Percentiles rank a stretch among this genome's conserved stretches.
These are phyloP conservation scores for Arthrobotrys sinensis DNA, from an alignment of 2,329 filamentous ascomycete species.

Conservation along the genomic window DNA sequence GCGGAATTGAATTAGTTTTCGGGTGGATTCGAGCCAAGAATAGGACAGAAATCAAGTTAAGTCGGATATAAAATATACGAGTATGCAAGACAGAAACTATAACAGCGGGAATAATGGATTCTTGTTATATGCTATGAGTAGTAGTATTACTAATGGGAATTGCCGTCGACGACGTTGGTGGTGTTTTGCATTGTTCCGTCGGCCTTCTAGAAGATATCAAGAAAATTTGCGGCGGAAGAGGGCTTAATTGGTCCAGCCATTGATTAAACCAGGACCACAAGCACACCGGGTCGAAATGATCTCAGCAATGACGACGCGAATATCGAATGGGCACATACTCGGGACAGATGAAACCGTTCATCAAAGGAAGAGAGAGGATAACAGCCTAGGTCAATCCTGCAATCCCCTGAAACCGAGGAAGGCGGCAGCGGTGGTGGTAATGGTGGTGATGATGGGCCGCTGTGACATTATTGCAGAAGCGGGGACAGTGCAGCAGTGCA, in stretches of 20 bases:
- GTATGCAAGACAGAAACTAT: background rate
- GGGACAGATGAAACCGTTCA: constrained; percentile 13
- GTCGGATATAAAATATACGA: background rate
- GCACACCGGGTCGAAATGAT: constrained; percentile 25
- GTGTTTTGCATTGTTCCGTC: constrained; percentile 41
- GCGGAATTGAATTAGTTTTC: constrained; percentile 16
- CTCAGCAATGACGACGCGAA: constrained; percentile 21
- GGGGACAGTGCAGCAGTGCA: constrained; percentile 34
- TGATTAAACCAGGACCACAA: no score
- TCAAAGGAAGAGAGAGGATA: constrained; percentile 5
- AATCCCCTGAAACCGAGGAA: constrained; percentile 35
- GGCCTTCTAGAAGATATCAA: constrained; percentile 42
- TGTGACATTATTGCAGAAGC: constrained; percentile 44
- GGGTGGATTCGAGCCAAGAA: no score
- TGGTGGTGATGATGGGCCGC: constrained; percentile 24
- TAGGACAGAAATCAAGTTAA: background rate
- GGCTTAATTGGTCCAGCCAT: constrained; percentile 19
- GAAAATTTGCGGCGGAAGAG: constrained; percentile 30
- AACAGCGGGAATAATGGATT: background rate
- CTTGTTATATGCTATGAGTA: background rate
- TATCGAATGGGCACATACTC: constrained; percentile 9
- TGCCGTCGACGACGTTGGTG: constrained; percentile 18
- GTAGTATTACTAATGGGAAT: constrained; percentile 45
- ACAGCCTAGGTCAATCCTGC: constrained; percentile 30
- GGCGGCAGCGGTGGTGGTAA: constrained; percentile 9